phyloP scores from a whole-genome alignment of 345 rosid species.

The Euphorbia tirucalli region DNA sequence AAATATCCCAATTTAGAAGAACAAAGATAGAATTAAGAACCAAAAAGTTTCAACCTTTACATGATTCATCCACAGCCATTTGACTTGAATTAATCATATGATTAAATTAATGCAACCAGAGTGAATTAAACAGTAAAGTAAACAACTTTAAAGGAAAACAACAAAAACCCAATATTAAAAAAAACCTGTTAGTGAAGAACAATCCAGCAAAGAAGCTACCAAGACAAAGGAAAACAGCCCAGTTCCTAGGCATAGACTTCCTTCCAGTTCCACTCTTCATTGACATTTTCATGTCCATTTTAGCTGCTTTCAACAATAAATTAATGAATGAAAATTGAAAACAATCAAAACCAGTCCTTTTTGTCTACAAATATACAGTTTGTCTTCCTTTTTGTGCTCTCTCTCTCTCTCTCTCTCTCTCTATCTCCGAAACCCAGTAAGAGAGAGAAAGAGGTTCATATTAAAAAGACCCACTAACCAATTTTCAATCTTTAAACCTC shows the following conservation, averaged over 20 bases:
- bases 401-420: no score
- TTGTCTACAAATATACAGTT: no score
- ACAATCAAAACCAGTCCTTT: no score
- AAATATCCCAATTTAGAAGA: no score
- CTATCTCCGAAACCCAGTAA: no score
- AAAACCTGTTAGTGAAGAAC: constrained; percentile 78
- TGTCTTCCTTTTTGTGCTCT: no score
- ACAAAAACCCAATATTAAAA: constrained; percentile 10
- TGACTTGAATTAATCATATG: constrained; percentile 13
- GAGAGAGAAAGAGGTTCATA: background rate
- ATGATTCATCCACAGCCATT: constrained; percentile 13
- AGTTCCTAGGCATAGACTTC: constrained; percentile 48
- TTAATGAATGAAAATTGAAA: no score
- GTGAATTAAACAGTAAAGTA: background rate
- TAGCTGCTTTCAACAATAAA: no score
- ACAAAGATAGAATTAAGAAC: no score
- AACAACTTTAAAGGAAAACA: constrained; percentile 2
- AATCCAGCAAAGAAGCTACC: constrained; percentile 71
- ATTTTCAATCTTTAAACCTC: constrained; percentile 19
- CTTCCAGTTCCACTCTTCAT: constrained; percentile 60
- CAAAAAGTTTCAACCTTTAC: no score
- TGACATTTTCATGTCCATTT: constrained; percentile 40
- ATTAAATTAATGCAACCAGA: constrained; percentile 5
- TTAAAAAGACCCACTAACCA: constrained; percentile 18
- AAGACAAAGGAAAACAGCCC: constrained; percentile 58